Conservation (phyloP, 371 early-diverging fungal genomes). For the Basidiobolus meristosporus region DNA sequence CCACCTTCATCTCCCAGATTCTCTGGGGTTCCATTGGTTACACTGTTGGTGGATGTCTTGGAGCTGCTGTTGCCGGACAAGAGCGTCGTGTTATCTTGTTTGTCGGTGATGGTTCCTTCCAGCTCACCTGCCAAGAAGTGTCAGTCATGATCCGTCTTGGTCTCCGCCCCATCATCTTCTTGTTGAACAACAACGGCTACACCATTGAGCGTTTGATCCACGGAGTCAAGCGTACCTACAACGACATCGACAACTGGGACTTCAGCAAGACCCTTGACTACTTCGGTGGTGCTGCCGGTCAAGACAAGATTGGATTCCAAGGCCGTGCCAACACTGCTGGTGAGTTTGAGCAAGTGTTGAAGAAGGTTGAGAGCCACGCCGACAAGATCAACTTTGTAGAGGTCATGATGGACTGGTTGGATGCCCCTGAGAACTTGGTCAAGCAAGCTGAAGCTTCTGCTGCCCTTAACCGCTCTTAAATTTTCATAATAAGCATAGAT, state of each 20-base stretch:
- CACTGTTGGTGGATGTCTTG: constrained; percentile 6
- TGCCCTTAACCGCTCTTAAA: too few species aligned
- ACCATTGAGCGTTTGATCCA: constrained; percentile 24
- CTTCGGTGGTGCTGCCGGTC: constrained; percentile 13
- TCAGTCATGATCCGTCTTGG: constrained; percentile 24
- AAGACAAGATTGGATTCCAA: too few species aligned
- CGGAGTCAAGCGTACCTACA: constrained; percentile 18
- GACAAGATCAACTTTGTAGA: constrained; percentile 1
- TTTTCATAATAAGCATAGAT: too few species aligned
- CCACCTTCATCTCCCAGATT: constrained; percentile 14
- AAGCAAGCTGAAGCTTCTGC: too few species aligned
- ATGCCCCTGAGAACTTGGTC: constrained; percentile 1
- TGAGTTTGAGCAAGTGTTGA: neutral
- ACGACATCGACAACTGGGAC: constrained; percentile 21
- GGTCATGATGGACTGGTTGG: constrained; percentile 1
- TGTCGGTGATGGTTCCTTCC: constrained; percentile 30
- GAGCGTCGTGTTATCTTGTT: constrained; percentile 9
- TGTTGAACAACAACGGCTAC: constrained; percentile 29
- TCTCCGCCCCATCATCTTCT: constrained; percentile 17
- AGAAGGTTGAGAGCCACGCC: neutral
- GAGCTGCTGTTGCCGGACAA: constrained; percentile 1
- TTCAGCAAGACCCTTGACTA: constrained; percentile 17
- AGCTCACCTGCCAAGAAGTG: constrained; percentile 20
- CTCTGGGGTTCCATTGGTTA: constrained; percentile 23
- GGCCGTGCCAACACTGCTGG: too few species aligned